Conservation (phyloP, 805 yeast species). For the Middelhovenomyces tepae region DNA sequence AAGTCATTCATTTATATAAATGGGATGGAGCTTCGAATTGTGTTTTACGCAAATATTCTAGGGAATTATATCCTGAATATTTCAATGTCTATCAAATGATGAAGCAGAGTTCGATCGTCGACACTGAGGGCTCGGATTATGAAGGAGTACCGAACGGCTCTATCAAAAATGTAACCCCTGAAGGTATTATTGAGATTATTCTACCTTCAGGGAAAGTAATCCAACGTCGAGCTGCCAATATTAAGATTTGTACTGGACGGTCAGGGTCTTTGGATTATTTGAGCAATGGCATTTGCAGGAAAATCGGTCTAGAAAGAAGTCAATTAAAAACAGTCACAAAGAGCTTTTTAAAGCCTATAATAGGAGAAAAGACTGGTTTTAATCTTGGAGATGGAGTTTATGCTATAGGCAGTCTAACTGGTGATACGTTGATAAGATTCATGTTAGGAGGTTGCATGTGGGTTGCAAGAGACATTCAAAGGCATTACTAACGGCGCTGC, state of each 20-base stretch:
- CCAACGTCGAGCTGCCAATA: slow-evolving; percentile 8
- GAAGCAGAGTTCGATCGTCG: slow-evolving; percentile 14
- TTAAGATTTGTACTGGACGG: slow-evolving; percentile 23
- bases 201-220: slow-evolving; percentile 10
- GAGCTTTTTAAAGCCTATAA: slow-evolving; percentile 2
- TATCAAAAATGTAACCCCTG: slow-evolving; percentile 8
- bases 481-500: no score
- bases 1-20: slow-evolving; percentile 21
- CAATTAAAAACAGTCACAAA: not conserved
- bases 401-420: slow-evolving; percentile 25
- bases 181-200: slow-evolving; percentile 13
- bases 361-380: no score
- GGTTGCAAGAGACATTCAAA: slow-evolving; percentile 16
- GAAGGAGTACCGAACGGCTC: slow-evolving; percentile 18
- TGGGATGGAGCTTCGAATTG: slow-evolving; percentile 19
- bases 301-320: slow-evolving; percentile 8
- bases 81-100: slow-evolving; percentile 19
- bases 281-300: slow-evolving; percentile 13
- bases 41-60: slow-evolving; percentile 22
- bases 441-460: slow-evolving; percentile 21
- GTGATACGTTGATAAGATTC: slow-evolving; percentile 26
- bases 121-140: slow-evolving; percentile 6
- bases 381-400: slow-evolving; percentile 17
- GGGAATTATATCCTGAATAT: slow-evolving; percentile 27
- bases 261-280: slow-evolving; percentile 23